Base-by-base conservation (phyloP, 2,329 filamentous ascomycete genomes). In the Fusarium pininemorale region DNA sequence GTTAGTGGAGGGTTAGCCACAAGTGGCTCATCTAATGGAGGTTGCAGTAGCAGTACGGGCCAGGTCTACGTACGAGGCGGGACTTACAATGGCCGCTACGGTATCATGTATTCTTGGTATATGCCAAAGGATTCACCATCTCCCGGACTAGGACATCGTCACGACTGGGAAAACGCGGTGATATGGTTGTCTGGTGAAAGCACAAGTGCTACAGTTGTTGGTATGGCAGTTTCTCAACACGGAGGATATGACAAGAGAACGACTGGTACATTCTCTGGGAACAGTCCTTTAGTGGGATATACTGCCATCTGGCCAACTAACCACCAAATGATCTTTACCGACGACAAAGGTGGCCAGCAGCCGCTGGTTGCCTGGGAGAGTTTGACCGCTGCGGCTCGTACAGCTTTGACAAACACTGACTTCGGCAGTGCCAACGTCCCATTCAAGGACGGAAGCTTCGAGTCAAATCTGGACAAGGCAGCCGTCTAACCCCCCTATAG, bases 81-180 rank as follows among this genome's bases (percentile, higher is more conserved):
- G 15, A 68, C 69, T 39, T 79, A 82, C 70, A 79, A 80, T 22
- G 79, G 74, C 37, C 74, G 77, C 44, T 84, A 80, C 69, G 82
- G 76, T 60, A 81, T 85, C 70, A 84, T 85, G 83, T 85, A 85
- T 75, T 79, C 82, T 7, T 85, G 84, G 84, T 87, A 85, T 73
- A 82, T 86, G 77, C 85, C 85, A 53, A 87, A 87, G 78, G 85
- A 87, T 59, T 77, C 73, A 15, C 75, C 76, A 15, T 75, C 69
- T 7, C 30, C 69, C 6, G 76, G 76, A 12, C 60, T 74, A 72
- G 82, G 76, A 80, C 85, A 56, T 20, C 76, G 75, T 1, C 77
- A 79, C 37, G 77, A 79, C 51, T 79, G 77, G 77, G 77, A 79
- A 54, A 76, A 76, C 50, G 54, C 66, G n/a, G 75, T 79, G 28